Conservation (phyloP, 176 grass and related monocot species). For the Secale cereale region DNA sequence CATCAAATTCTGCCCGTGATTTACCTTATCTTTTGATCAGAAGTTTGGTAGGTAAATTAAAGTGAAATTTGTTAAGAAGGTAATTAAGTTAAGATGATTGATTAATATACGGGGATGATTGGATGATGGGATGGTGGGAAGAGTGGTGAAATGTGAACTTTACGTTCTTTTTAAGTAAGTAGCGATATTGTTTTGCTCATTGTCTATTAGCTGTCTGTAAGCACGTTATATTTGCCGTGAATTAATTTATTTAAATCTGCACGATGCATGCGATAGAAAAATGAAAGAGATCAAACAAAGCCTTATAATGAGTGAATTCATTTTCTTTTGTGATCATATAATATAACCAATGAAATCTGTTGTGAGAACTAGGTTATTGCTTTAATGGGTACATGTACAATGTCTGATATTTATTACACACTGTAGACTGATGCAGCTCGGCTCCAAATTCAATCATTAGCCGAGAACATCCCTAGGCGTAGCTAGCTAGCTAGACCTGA, state of each 20-base stretch:
- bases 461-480: constrained; percentile 12
- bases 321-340: neutral
- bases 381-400: neutral
- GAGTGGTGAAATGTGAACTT: too few species aligned
- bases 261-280: neutral
- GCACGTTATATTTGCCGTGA: neutral
- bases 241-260: neutral
- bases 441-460: constrained; percentile 48
- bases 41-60: too few species aligned
- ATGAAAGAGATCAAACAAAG: neutral
- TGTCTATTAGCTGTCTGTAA: neutral
- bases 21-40: too few species aligned
- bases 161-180: too few species aligned
- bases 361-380: neutral
- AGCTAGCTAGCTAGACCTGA: constrained; percentile 23
- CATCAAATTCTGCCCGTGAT: too few species aligned
- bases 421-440: neutral
- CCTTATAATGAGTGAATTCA: neutral
- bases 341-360: neutral
- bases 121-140: too few species aligned
- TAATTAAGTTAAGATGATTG: too few species aligned
- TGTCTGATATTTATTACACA: neutral
- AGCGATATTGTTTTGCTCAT: neutral
- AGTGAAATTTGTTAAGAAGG: too few species aligned
- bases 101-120: too few species aligned